A percentile compares a stretch with the other conserved stretches of the same genome.
Conservation (phyloP, 208 protist genomes). For the Hexamita inflata region DNA sequence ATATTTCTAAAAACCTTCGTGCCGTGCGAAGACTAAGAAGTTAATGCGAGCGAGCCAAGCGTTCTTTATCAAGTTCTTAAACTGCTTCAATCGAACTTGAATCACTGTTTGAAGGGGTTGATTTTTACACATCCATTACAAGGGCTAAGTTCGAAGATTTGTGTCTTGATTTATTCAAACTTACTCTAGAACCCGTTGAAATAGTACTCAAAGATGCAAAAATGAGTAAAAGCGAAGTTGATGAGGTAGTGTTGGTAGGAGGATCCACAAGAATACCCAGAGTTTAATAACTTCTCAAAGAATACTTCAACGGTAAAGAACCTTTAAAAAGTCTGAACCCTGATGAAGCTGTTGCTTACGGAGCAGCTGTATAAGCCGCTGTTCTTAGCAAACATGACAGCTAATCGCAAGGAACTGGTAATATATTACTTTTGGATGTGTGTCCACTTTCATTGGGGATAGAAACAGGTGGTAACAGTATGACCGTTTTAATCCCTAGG, state of each 20-base stretch:
- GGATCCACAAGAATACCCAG: conserved; percentile 34
- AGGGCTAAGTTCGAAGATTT: neutral
- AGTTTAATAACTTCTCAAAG: conserved; percentile 27
- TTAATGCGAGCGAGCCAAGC: neutral
- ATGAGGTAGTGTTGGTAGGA: conserved; percentile 34
- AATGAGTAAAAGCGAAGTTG: neutral
- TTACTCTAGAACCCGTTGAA: neutral
- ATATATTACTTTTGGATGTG: no score
- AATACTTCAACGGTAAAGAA: conserved; percentile 32
- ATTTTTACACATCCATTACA: neutral
- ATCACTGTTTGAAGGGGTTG: neutral
- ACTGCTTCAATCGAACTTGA: neutral
- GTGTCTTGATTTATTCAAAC: neutral
- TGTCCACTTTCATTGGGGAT: no score
- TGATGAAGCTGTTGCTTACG: conserved; percentile 36
- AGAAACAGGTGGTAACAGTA: no score
- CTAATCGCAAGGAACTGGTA: conserved; percentile 10
- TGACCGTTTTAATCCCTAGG: no score
- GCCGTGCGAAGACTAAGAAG: neutral
- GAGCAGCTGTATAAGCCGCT: conserved; percentile 27
- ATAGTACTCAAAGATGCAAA: neutral
- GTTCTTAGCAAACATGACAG: no score
- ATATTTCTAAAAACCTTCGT: neutral
- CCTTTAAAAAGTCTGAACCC: conserved; percentile 28
- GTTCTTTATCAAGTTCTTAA: neutral